Conservation (phyloP, 2,329 filamentous ascomycete genomes). For the Neofusicoccum parvum region DNA sequence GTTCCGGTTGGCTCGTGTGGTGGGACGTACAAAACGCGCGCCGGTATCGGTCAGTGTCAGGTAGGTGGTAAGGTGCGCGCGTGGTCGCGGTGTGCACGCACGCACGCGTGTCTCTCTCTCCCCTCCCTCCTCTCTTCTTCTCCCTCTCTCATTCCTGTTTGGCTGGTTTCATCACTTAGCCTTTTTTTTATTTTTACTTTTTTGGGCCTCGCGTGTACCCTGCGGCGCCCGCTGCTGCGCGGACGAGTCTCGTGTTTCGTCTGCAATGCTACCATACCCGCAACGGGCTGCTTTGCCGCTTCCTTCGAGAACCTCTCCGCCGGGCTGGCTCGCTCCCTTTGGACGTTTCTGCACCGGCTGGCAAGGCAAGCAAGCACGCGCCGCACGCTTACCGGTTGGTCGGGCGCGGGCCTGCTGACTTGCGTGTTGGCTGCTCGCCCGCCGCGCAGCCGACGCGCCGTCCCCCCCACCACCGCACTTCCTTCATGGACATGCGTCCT, state of each 20-base stretch:
- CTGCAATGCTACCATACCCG: background rate
- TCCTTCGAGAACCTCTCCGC: too few species aligned
- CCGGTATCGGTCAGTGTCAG: background rate
- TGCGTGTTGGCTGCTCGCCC: too few species aligned
- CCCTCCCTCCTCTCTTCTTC: too few species aligned
- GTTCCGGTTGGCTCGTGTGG: background rate
- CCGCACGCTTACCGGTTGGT: background rate
- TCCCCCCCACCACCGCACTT: too few species aligned
- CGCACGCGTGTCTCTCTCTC: too few species aligned
- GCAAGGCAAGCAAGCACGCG: background rate
- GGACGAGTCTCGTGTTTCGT: conserved; percentile 6
- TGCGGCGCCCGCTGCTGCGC: background rate
- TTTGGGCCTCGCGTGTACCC: background rate
- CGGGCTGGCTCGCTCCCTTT: background rate
- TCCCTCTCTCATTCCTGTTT: too few species aligned
- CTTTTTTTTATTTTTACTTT: background rate
- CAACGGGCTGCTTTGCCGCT: background rate
- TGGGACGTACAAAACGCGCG: background rate
- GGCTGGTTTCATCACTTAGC: background rate
- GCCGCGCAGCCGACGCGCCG: too few species aligned
- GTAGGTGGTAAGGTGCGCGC: too few species aligned
- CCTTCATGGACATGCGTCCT: too few species aligned
- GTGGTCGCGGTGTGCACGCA: too few species aligned
- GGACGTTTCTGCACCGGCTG: background rate
- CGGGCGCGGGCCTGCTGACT: too few species aligned